These are phyloP conservation scores for Hanseniaspora nectarophila DNA, from an alignment of 805 yeast species.

Conservation along the genomic window DNA sequence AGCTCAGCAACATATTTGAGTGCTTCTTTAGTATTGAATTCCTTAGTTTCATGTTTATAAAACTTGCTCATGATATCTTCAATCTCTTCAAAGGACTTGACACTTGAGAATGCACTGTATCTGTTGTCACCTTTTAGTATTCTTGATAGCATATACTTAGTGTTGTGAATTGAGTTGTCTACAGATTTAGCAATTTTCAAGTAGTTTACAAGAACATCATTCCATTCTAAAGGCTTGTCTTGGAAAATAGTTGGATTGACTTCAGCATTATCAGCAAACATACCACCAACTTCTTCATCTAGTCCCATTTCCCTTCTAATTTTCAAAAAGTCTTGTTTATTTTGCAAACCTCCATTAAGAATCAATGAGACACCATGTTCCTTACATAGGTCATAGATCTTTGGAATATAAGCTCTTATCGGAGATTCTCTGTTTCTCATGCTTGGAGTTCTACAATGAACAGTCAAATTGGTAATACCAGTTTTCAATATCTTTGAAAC, in stretches of 20 bases:
- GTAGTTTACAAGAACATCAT: conserved; percentile 43
- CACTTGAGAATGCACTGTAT: conserved; percentile 44
- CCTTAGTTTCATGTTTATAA: conserved; percentile 16
- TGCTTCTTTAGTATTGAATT: conserved; percentile 20
- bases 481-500: conserved; percentile 52
- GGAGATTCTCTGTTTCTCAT: conserved; percentile 87
- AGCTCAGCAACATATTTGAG: conserved; percentile 17
- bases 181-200: conserved; percentile 40
- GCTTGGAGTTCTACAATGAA: conserved; percentile 78
- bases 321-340: conserved; percentile 40
- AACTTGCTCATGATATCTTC: conserved; percentile 16
- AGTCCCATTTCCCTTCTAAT: conserved; percentile 42
- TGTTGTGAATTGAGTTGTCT: conserved; percentile 57
- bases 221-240: conserved; percentile 40
- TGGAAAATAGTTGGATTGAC: conserved; percentile 68
- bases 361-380: conserved; percentile 56
- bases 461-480: conserved; percentile 74
- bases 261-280: conserved; percentile 91
- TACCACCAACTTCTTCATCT: conserved; percentile 58
- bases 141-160: conserved; percentile 69
- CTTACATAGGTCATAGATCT: conserved; percentile 50
- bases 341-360: conserved; percentile 66
- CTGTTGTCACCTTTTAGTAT: conserved; percentile 57
- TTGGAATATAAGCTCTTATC: conserved; percentile 53
- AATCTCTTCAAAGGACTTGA: conserved; percentile 46